Conservation (phyloP, 306 rosid genomes). For the Vigna radiata region DNA sequence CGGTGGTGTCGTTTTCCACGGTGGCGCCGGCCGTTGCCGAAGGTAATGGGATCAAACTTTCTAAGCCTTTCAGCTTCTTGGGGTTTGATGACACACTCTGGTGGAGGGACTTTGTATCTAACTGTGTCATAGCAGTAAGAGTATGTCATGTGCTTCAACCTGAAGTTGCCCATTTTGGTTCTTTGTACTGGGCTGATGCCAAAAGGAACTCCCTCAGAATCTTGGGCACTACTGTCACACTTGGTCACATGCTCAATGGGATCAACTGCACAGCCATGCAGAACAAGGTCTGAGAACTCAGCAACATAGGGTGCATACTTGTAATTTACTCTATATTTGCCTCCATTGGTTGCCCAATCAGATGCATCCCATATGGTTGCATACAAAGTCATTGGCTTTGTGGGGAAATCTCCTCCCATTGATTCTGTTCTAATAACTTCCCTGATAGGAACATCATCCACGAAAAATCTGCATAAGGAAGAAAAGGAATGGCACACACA, state of each 20-base stretch:
- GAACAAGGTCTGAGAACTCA: slow-evolving; percentile 74
- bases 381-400: slow-evolving; percentile 93
- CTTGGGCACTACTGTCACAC: slow-evolving; percentile 58
- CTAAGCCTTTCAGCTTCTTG: slow-evolving; percentile 77
- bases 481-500: neutral
- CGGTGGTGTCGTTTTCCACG: slow-evolving; percentile 64
- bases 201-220: slow-evolving; percentile 55
- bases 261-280: slow-evolving; percentile 90
- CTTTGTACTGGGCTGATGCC: slow-evolving; percentile 57
- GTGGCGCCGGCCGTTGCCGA: slow-evolving; percentile 69
- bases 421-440: slow-evolving; percentile 73
- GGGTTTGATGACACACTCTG: slow-evolving; percentile 78
- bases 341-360: slow-evolving; percentile 97
- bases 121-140: slow-evolving; percentile 82
- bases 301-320: slow-evolving; percentile 87
- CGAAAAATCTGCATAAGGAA: slow-evolving; percentile 72
- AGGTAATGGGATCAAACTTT: slow-evolving; percentile 75
- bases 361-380: slow-evolving; percentile 99
- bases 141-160: slow-evolving; percentile 91
- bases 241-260: slow-evolving; percentile 66
- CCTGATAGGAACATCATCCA: slow-evolving; percentile 89
- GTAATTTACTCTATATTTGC: slow-evolving; percentile 89
- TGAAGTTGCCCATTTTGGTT: slow-evolving; percentile 66
- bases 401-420: slow-evolving; percentile 92
- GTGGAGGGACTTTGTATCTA: slow-evolving; percentile 70